Evolutionary conservation across 2,329 filamentous ascomycete genomes (phyloP), one percentile per base, ranked within the genome.

Genomic region (Daldinia sp.): DNA sequence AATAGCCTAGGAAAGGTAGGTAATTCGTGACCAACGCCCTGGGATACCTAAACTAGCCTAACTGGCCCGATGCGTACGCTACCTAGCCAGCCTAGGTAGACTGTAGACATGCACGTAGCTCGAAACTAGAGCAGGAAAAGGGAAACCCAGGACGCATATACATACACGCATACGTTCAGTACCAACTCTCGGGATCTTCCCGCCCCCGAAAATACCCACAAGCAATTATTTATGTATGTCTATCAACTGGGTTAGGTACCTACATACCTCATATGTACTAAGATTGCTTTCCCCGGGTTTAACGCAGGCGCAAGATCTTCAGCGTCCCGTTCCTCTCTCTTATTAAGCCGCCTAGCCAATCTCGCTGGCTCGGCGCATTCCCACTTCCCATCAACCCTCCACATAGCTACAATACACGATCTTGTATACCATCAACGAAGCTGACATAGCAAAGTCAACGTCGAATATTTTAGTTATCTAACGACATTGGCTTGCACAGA

Each of bases 201-300:
- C 65, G 65, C 65, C 62, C 61, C 65, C 62, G 62, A 70, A 51
- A 68, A 70, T 70, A 70, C 63, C 62, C 62, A 63, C 56, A 59
- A 63, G 53, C 65, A 41, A 39, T 35, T 35, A 30, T 39, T 15
- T 39, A 53, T 35, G 30, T 58, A 66, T 68, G 65, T 65, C 68
- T 39, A 39, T 12, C 12, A 23, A 23, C 20, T 23, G 20, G 20
- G 20, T 23, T 23, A 23, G 20, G 20, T 33, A 33, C 30, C 2
- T 33, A 33, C 30, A 33, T 33, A 33, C 30, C 30, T 10, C 9
- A 3, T 2, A 68, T 68, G 65, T 65, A 68, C 68, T 63, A 41
- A 64, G 68, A 64, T 68, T 57, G 51, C 59, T 63, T 70, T 70
- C 68, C 68, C 68, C 68, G 68, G 68, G 68, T 70, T 68, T 70